Base-by-base conservation (phyloP, 2,329 filamentous ascomycete genomes). In the Scolecobasidium constrictum region DNA sequence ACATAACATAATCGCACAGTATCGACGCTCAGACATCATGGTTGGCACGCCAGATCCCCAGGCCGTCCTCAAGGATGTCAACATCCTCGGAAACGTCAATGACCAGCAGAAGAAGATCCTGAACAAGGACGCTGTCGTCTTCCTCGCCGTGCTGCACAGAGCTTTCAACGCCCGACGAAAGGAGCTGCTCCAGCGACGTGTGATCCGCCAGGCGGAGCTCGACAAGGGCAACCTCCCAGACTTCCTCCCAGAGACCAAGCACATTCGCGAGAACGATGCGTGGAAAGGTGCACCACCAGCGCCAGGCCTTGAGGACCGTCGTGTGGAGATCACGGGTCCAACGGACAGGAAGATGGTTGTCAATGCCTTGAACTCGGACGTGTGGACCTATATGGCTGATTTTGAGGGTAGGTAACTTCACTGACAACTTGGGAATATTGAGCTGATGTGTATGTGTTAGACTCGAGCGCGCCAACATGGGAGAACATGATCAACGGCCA, bases 401-500 rank as follows among this genome's bases (percentile, higher is more conserved):
- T 94, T 98, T 53, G 92, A 98, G 68, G 90, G 88, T 92, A 64
- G 56, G 74, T 34, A 9, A 39, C 20, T 19, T 22, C 9, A 9
- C 9, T 23, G 37, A 9, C 9, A 39, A 7, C 12, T 9, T 33
- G 7, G 7, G 7, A 7, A 23, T 11, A 39, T 11, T 20, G 20
- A 33, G 21, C 38, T 41, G 22, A 41, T 34, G n/a, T 21, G 21
- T 16, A 13, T 34, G 2, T 19, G 9, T 13, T 55, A 94, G 88
- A 96, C 64, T 94, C 92, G 5, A 92, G 76, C 58, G 88, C 92
- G 18, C 92, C 92, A 18, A 95, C 92, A 35, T 98, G 92, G 92
- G 87, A 94, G 52, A 96, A 96, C 71, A 96, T 96, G 88, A 82
- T 96, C 71, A 94, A 92, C 54, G 92, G 92, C 49, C 92, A 98